Evolutionary conservation across 2,329 filamentous ascomycete species (phyloP), one percentile per base, ranked within the genome.

Genomic region (Triangularia setosa): DNA sequence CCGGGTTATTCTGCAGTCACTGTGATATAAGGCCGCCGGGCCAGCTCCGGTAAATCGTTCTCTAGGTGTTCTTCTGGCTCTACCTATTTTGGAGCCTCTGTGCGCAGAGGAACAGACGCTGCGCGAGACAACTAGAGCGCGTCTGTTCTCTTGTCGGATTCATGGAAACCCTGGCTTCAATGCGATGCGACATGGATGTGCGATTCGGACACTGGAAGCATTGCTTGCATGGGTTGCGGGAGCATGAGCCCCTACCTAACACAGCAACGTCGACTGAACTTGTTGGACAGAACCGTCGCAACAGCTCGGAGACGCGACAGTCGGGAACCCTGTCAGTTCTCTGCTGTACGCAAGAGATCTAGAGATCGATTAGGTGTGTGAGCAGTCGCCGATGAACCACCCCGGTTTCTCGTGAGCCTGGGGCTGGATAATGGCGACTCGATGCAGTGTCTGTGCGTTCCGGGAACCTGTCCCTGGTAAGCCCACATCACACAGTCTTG

Each of bases 401-500:
- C 48, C 24, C n/a, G 18, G 30, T 21, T 24, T 8, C 33, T 18
- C 24, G 18, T 18, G 33, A 53, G 48, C 58, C 21, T 25, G 58
- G 52, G 52, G 40, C 58, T n/a, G 58, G 40, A 52, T 60, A 53
- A 60, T 48, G 53, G 58, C 58, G 58, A 60, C 58, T 60, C 40
- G 57, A 35, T 35, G 57, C 57, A 58, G 7, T 58, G 58, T 60
- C 58, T 48, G 33, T 56, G 53, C 53, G 60, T 54, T 62, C 35
- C 54, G 65, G n/a, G 70, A 69, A 64, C 66, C 60, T 61, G 44
- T 67, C 61, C 60, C 63, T 68, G 58, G 64, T 60, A 60, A 65
- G 64, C 61, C 68, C 64, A 65, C 67, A 70, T 68, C 69, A 74
- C 68, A 71, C 69, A 70, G 70, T 66, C 61, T 56, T 48, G n/a